Evolutionary conservation across 2,329 filamentous ascomycete species (phyloP).

Genomic region (Davidsoniella australis): DNA sequence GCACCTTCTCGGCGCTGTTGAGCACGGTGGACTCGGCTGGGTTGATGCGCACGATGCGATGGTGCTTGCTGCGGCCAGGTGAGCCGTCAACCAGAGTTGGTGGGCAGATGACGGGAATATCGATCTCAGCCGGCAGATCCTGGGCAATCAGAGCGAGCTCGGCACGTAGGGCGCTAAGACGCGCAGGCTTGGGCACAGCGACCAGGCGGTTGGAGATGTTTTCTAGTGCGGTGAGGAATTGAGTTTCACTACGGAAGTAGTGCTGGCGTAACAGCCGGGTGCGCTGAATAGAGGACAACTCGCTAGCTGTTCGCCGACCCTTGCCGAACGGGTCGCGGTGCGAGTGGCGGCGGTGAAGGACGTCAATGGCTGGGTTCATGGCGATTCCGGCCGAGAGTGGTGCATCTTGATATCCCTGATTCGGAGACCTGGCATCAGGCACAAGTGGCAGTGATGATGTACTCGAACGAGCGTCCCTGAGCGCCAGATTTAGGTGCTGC

Average conservation of each 20-base stretch:
- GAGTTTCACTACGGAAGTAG: constrained; percentile 68
- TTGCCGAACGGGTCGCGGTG: constrained; percentile 32
- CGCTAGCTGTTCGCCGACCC: constrained; percentile 37
- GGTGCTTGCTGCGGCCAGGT: constrained; percentile 60
- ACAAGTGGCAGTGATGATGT: constrained; percentile 46
- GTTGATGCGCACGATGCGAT: constrained; percentile 68
- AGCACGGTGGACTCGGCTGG: constrained; percentile 70
- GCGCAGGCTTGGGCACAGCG: constrained; percentile 62
- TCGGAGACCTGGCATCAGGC: constrained; percentile 39
- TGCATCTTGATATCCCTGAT: constrained; percentile 26
- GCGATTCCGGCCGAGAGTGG: constrained; percentile 37
- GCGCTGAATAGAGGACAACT: constrained; percentile 49
- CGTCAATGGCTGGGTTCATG: constrained; percentile 27
- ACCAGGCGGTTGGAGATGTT: constrained; percentile 75
- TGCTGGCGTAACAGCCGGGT: constrained; percentile 59
- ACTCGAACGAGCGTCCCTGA: constrained; percentile 45
- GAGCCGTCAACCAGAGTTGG: constrained; percentile 55
- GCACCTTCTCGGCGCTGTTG: constrained; percentile 75
- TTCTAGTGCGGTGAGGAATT: constrained; percentile 64
- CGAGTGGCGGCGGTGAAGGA: constrained; percentile 40
- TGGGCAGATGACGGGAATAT: constrained; percentile 68
- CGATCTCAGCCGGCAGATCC: constrained; percentile 67
- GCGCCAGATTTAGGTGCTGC: constrained; percentile 33
- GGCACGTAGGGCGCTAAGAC: constrained; percentile 63
- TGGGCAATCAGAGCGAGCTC: constrained; percentile 67